phyloP scores from a whole-genome alignment of 495 filamentous ascomycete genomes.

The Cetradonia linearis region DNA sequence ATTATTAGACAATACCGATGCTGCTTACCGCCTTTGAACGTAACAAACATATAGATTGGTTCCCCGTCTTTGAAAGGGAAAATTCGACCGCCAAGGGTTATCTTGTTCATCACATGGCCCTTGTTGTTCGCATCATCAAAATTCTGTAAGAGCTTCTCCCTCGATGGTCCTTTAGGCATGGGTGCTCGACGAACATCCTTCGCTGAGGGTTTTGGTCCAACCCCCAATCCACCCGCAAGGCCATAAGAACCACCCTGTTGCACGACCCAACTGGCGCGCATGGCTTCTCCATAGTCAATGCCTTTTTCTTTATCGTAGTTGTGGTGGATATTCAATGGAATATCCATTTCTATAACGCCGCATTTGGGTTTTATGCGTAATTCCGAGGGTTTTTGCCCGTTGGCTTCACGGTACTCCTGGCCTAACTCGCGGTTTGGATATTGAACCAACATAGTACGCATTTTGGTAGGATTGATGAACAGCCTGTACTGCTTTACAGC shows the following conservation, averaged over 20 bases:
- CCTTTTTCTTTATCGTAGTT: constrained; percentile 60
- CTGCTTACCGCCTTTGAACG: constrained; percentile 51
- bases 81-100: constrained; percentile 60
- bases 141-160: constrained; percentile 34
- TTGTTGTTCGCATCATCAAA: constrained; percentile 41
- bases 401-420: constrained; percentile 46
- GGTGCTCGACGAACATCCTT: constrained; percentile 24
- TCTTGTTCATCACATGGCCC: constrained; percentile 44
- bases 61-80: constrained; percentile 45
- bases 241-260: constrained; percentile 49
- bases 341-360: constrained; percentile 65
- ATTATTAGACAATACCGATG: background rate
- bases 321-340: constrained; percentile 49
- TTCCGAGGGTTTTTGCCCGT: constrained; percentile 44
- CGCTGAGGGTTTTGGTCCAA: constrained; percentile 26
- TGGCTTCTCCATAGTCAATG: constrained; percentile 53
- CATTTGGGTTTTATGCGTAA: constrained; percentile 57
- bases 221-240: constrained; percentile 49
- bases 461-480: constrained; percentile 17
- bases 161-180: constrained; percentile 15
- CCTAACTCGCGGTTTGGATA: constrained; percentile 48
- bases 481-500: constrained; percentile 18
- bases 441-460: constrained; percentile 45
- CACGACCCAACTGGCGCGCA: constrained; percentile 45
- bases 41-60: constrained; percentile 62